These are phyloP conservation scores for Collybia sordida DNA, from an alignment of 768 basidiomycete species.

Conservation along the genomic window DNA sequence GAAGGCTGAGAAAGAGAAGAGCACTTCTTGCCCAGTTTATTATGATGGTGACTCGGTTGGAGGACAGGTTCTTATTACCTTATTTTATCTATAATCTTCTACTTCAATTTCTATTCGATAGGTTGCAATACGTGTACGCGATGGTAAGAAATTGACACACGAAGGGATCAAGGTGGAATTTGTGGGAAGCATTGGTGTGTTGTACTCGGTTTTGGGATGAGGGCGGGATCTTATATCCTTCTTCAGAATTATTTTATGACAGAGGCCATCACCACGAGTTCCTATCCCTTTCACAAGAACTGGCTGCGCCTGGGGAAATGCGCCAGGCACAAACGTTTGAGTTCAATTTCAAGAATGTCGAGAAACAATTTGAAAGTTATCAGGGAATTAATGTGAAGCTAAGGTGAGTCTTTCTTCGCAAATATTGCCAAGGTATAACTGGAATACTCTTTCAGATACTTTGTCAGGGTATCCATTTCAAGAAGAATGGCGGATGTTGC, in stretches of 20 bases:
- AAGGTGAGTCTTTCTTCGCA: conserved; percentile 51
- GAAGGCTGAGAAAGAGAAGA: conserved; percentile 87
- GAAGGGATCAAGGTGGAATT: conserved; percentile 99
- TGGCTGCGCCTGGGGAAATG: conserved; percentile 96
- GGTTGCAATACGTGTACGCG: conserved; percentile 86
- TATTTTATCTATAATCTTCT: neutral
- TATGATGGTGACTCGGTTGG: conserved; percentile 93
- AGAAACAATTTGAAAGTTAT: conserved; percentile 99
- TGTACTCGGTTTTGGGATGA: neutral
- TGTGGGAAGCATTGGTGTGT: conserved; percentile 89
- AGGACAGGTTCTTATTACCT: conserved; percentile 67
- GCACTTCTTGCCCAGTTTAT: conserved; percentile 85
- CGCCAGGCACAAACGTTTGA: conserved; percentile 95
- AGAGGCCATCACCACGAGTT: conserved; percentile 98
- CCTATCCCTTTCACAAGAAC: conserved; percentile 90
- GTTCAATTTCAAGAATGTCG: conserved; percentile 98
- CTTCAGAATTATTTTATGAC: conserved; percentile 89
- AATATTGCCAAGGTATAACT: conserved; percentile 5
- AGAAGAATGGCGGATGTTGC: conserved; percentile 89
- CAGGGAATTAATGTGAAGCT: conserved; percentile 98
- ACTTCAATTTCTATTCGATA: conserved; percentile 27
- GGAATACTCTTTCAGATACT: conserved; percentile 60
- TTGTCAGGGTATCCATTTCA: conserved; percentile 87
- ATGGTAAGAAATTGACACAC: conserved; percentile 93
- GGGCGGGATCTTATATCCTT: neutral